phyloP scores from a whole-genome alignment of 352 stramenopile species.

The Pythium grandisporangium region DNA sequence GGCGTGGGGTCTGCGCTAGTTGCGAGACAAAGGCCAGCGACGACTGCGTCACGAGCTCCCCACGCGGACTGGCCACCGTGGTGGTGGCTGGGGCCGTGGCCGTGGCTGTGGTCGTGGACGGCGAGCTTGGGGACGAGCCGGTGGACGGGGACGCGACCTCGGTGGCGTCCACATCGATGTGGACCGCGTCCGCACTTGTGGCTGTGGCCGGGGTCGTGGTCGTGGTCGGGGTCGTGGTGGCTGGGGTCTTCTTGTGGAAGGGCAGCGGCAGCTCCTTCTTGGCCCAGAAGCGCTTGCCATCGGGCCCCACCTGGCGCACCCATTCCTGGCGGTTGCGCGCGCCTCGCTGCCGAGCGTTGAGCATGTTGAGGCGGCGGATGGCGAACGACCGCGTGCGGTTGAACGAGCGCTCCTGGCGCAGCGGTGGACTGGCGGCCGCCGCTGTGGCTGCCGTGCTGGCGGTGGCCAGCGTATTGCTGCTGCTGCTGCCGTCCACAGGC shows the following conservation, averaged over 20 bases:
- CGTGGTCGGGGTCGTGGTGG: constrained; percentile 1
- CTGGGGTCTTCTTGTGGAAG: constrained; percentile 5
- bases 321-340: constrained; percentile 77
- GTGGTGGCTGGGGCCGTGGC: not conserved
- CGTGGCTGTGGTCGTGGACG: not conserved
- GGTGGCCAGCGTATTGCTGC: constrained; percentile 9
- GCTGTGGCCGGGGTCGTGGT: constrained; percentile 1
- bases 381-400: constrained; percentile 83
- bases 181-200: constrained; percentile 6
- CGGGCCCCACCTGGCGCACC: constrained; percentile 71
- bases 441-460: no score
- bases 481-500: no score
- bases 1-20: constrained; percentile 66
- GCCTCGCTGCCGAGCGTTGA: constrained; percentile 71
- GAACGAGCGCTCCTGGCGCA: constrained; percentile 47
- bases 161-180: constrained; percentile 6
- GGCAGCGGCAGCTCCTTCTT: constrained; percentile 55
- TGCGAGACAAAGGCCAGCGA: constrained; percentile 84
- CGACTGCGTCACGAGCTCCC: constrained; percentile 74
- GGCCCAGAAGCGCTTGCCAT: constrained; percentile 81
- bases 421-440: no score
- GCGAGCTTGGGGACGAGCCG: not conserved
- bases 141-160: not conserved
- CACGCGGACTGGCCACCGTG: constrained; percentile 5
- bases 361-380: constrained; percentile 83